Evolutionary conservation across 2,329 filamentous ascomycete genomes (phyloP).

Genomic region (Bipolaris zeicola): DNA sequence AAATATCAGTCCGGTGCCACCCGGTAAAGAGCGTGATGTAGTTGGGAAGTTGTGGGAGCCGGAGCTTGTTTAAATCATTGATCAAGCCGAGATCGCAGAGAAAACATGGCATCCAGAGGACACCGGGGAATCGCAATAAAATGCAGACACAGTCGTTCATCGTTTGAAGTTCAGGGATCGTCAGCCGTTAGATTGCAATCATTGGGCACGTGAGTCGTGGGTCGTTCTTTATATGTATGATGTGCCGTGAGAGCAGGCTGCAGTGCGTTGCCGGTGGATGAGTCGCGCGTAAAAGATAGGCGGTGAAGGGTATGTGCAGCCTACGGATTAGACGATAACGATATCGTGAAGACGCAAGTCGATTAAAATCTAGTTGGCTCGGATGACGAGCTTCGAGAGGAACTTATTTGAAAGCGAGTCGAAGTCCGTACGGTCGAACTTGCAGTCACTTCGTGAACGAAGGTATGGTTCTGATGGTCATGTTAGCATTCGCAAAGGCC

Average conservation of each 20-base stretch:
- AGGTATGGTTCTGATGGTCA: constrained; percentile 78
- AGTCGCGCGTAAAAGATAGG: constrained; percentile 25
- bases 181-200: constrained; percentile 43
- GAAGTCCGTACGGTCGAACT: constrained; percentile 90
- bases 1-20: constrained; percentile 22
- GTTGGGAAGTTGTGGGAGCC: constrained; percentile 32
- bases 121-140: constrained; percentile 47
- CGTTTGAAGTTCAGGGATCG: constrained; percentile 39
- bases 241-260: constrained; percentile 36
- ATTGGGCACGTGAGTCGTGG: constrained; percentile 41
- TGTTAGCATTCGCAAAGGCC: constrained; percentile 49
- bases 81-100: constrained; percentile 28
- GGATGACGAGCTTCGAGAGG: constrained; percentile 92
- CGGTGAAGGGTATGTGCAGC: constrained; percentile 22
- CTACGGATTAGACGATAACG: constrained; percentile 17
- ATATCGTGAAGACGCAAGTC: constrained; percentile 5
- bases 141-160: constrained; percentile 38
- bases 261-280: constrained; percentile 33
- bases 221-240: constrained; percentile 36
- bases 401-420: constrained; percentile 98
- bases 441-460: constrained; percentile 75
- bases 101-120: constrained; percentile 40
- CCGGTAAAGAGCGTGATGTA: constrained; percentile 35
- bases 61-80: constrained; percentile 17
- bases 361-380: constrained; percentile 70